phyloP scores from a whole-genome alignment of 495 filamentous ascomycete genomes.

The Amphirosellinia nigrospora region DNA sequence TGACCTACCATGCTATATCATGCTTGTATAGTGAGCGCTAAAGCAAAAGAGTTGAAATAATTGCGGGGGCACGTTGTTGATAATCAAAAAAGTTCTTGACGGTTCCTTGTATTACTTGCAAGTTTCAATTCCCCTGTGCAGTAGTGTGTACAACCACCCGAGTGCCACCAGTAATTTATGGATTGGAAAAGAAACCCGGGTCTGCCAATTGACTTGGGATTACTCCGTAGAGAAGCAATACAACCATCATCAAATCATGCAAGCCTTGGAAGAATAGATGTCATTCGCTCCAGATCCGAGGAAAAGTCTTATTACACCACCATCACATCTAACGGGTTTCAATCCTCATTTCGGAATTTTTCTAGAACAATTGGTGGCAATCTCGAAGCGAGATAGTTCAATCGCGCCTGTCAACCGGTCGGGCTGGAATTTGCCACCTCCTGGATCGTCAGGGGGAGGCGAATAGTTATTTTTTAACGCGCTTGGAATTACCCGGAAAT shows the following conservation, averaged over 20 bases:
- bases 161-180: not conserved
- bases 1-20: slow-evolving; percentile 13
- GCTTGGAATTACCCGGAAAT: not conserved
- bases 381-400: slow-evolving; percentile 19
- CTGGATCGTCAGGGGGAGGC: slow-evolving; percentile 45
- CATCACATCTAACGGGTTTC: not conserved
- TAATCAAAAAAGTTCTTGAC: not conserved
- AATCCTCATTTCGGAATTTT: slow-evolving; percentile 19
- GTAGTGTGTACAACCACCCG: not conserved
- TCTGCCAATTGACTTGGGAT: not conserved
- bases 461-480: slow-evolving; percentile 25
- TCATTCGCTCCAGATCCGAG: slow-evolving; percentile 5
- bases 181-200: not conserved
- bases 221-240: not conserved
- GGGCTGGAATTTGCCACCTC: slow-evolving; percentile 36
- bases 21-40: slow-evolving; percentile 4
- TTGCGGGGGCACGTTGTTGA: not conserved
- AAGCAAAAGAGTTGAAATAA: not conserved
- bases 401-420: not conserved
- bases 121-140: not conserved
- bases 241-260: not conserved
- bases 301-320: not conserved
- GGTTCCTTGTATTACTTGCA: not conserved
- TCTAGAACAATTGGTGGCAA: slow-evolving; percentile 13
- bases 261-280: not conserved